Evolutionary conservation across 1,284 basidiomycete genomes (phyloP).

Genomic region (Naganishia sp.): DNA sequence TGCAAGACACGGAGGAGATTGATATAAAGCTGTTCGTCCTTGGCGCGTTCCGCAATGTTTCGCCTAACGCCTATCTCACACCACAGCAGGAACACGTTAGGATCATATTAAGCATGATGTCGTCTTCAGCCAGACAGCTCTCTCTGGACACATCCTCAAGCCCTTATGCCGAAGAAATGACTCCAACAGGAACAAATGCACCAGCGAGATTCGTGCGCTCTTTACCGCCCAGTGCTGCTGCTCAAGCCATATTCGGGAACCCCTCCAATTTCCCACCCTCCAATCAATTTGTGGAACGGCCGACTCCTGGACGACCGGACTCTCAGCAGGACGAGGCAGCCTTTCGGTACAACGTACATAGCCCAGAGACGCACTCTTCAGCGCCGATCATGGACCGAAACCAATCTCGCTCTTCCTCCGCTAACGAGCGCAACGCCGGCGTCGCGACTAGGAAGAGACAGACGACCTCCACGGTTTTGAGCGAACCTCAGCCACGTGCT

Average conservation of each 20-base stretch:
- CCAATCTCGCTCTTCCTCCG: conserved; percentile 6
- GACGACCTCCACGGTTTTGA: background rate
- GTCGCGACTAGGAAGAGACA: background rate
- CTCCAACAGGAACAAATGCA: background rate
- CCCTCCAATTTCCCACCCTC: background rate
- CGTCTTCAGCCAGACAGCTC: conserved; percentile 15
- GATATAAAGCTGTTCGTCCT: no score
- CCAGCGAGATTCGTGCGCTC: conserved; percentile 17
- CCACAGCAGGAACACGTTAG: background rate
- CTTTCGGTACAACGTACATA: conserved; percentile 6
- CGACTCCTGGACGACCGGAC: conserved; percentile 2
- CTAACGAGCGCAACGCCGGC: conserved; percentile 7
- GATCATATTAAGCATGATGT: conserved; percentile 5
- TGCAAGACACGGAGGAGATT: no score
- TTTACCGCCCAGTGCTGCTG: conserved; percentile 11
- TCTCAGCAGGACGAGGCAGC: conserved; percentile 16
- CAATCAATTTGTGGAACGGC: background rate
- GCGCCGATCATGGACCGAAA: background rate
- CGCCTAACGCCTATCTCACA: no score
- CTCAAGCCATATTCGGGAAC: conserved; percentile 26
- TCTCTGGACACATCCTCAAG: background rate
- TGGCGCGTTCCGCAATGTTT: no score
- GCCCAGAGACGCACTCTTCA: background rate
- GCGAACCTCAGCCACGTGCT: background rate
- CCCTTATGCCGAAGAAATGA: background rate